Evolutionary conservation across 768 basidiomycete species (phyloP), one percentile per base, ranked within the genome.

Genomic region (Macrolepiota fuliginosa): DNA sequence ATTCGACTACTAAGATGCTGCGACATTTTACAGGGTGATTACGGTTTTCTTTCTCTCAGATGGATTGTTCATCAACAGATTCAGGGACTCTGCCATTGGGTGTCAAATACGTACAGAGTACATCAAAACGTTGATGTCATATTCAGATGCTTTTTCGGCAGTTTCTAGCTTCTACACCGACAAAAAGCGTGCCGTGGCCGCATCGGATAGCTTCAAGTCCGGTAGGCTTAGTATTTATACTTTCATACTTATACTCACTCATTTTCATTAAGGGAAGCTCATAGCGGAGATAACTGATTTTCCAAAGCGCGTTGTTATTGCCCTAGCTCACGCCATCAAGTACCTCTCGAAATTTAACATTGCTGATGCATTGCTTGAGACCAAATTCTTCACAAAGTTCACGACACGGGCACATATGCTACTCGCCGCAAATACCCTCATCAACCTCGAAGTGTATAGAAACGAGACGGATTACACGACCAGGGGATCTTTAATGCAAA

Each of bases 371-470:
- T 84, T 98, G 63, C 68, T 87, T 5, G 89, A 91, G 64, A 87
- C 90, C 2, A 81, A 81, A 24, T 92, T 92, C 70, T 96, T 97
- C 75, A 80, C 77, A 19, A 84, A 77, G 68, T 98, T 98, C 69
- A 79, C 91, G 3, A 85, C 87, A 24, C 81, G 83, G 58, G 82
- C 85, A 0, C 88, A 93, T 64, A 96, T 99, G 96, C 79, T 94
- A 22, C 80, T 99, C 50, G 90, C 89, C 52, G 89, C 88, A 25
- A 97, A 94, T 70, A 96, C 96, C 0, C 74, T 98, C 11, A 81
- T 82, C 12, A 98, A 97, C 70, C 73, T 96, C 75, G 96, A 98
- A 72, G 86, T 99, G n/a, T 96, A 92, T 71, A 83, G 87, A 36
- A 98, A 98, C 67, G 89, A 91, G 69, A 94, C 92, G 0, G 90